A percentile compares a stretch with the other conserved stretches of the same genome.
Evolutionary conservation across 208 protist genomes (phyloP).

Genomic region (Crithidia bombi): DNA sequence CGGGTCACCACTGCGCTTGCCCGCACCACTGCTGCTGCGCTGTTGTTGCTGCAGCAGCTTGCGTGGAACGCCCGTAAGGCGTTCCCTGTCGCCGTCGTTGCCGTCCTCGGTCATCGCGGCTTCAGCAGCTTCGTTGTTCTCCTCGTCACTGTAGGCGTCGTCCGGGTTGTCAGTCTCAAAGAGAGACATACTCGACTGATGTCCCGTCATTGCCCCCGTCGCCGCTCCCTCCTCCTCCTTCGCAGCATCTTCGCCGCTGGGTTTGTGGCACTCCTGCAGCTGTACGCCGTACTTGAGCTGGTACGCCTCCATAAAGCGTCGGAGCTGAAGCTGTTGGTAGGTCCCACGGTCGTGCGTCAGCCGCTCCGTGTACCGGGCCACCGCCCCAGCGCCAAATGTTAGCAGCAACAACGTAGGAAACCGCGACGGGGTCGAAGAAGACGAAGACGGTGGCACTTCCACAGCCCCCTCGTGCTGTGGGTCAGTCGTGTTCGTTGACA

Average conservation of each 20-base stretch:
- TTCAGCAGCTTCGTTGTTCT: not conserved
- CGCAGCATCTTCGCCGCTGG: too few species aligned
- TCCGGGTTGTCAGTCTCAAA: conserved; percentile 7
- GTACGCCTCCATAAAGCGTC: conserved; percentile 62
- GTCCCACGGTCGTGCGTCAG: conserved; percentile 53
- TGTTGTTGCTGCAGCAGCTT: not conserved
- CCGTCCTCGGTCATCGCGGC: not conserved
- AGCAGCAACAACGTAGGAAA: conserved; percentile 50
- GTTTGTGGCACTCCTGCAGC: conserved; percentile 14
- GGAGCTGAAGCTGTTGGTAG: conserved; percentile 67
- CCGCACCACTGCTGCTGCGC: not conserved
- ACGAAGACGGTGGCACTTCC: not conserved
- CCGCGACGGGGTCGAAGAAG: not conserved
- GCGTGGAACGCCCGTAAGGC: not conserved
- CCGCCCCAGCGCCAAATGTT: conserved; percentile 37
- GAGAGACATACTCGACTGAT: conserved; percentile 7
- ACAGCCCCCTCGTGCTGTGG: not conserved
- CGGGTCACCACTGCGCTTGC: not conserved
- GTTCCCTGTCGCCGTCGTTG: not conserved
- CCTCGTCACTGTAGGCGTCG: conserved; percentile 22
- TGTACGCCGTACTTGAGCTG: conserved; percentile 50
- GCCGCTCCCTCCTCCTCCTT: not conserved
- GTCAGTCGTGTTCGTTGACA: not conserved
- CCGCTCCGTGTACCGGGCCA: conserved; percentile 60
- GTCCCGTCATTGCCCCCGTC: not conserved